Percentiles rank a stretch among this genome's conserved stretches.
Conservation (phyloP, 2,329 filamentous ascomycete species). For the Aspergillus flavus region DNA sequence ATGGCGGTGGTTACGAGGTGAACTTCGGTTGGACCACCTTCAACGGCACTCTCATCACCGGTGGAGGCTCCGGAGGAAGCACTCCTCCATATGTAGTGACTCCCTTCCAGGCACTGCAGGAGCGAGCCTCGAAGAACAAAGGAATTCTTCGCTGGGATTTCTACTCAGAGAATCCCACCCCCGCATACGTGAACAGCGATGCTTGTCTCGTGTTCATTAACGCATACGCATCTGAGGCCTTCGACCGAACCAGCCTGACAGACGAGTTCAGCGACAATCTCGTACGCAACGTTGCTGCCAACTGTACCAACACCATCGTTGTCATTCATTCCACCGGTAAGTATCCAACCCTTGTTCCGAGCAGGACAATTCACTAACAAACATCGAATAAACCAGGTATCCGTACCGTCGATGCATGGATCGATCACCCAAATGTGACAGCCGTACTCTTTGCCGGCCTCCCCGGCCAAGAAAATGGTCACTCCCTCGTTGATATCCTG, state of each 20-base stretch:
- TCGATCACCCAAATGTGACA: constrained; percentile 65
- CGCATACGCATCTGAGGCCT: constrained; percentile 41
- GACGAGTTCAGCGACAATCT: constrained; percentile 54
- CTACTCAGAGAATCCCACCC: constrained; percentile 48
- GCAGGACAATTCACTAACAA: background rate
- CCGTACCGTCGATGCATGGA: constrained; percentile 58
- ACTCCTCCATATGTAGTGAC: constrained; percentile 47
- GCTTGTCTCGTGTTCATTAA: constrained; percentile 62
- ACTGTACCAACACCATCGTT: constrained; percentile 65
- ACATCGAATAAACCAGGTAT: constrained; percentile 23
- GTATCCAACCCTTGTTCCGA: fast-evolving
- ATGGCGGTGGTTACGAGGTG: constrained; percentile 2
- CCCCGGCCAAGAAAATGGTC: constrained; percentile 64
- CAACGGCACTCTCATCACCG: constrained; percentile 52
- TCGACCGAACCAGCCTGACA: constrained; percentile 35
- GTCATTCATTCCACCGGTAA: constrained; percentile 64
- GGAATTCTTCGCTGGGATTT: constrained; percentile 65
- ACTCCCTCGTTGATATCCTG: constrained; percentile 56
- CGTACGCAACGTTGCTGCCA: constrained; percentile 57
- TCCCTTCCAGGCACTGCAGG: constrained; percentile 58
- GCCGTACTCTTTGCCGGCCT: constrained; percentile 65
- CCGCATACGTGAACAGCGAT: constrained; percentile 5
- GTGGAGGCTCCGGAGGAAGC: constrained; percentile 54
- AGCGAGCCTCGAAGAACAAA: constrained; percentile 56
- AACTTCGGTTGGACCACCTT: constrained; percentile 26